These are phyloP conservation scores for Arabidopsis arenosa DNA, from an alignment of 345 rosid species.

Conservation along the genomic window DNA sequence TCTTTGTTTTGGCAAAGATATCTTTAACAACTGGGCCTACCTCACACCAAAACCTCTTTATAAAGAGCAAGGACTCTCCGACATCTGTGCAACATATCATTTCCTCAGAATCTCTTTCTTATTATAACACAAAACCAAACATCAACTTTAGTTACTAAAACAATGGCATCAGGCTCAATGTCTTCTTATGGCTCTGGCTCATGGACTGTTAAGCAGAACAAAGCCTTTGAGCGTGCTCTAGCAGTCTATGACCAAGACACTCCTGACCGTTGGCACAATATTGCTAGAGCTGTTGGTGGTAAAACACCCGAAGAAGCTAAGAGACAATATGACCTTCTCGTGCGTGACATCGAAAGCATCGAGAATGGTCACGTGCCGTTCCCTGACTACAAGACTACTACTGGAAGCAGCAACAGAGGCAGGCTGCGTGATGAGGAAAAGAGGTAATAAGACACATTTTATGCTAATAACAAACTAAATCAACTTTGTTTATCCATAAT, in stretches of 20 bases:
- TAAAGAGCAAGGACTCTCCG: constrained; percentile 61
- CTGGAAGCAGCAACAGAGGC: constrained; percentile 46
- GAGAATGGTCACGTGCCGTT: constrained; percentile 86
- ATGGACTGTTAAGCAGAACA: constrained; percentile 92
- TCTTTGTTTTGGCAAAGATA: constrained; percentile 47
- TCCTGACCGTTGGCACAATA: constrained; percentile 96
- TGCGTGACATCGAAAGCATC: constrained; percentile 72
- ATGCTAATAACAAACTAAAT: constrained; percentile 22
- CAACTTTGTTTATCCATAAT: constrained; percentile 25
- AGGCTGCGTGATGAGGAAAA: constrained; percentile 47
- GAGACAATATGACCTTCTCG: constrained; percentile 76
- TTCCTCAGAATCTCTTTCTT: constrained; percentile 29
- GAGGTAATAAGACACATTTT: constrained; percentile 38
- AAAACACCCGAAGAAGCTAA: constrained; percentile 87
- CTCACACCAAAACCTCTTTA: constrained; percentile 53
- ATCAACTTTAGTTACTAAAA: too few relatives aligned
- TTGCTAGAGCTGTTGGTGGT: constrained; percentile 88
- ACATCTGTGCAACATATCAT: constrained; percentile 57
- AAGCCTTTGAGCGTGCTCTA: constrained; percentile 90
- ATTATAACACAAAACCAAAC: neutral
- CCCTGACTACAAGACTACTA: constrained; percentile 72
- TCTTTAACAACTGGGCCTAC: constrained; percentile 53
- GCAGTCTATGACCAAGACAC: constrained; percentile 92
- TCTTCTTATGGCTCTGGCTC: constrained; percentile 68
- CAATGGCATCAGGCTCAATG: constrained; percentile 84